Conservation (phyloP, 345 rosid species). For the Citropsis articulata region DNA sequence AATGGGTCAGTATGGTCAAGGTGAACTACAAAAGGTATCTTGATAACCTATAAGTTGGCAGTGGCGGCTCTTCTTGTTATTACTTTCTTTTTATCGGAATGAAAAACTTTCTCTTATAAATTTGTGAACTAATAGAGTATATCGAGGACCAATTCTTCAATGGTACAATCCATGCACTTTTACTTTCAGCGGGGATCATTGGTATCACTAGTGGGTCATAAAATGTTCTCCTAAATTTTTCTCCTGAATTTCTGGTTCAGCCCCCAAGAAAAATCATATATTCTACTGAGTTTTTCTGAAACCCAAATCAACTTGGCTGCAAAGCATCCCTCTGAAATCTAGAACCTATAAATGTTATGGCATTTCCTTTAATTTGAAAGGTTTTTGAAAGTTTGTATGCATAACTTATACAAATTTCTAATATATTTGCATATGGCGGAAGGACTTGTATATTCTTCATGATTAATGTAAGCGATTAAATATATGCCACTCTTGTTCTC, state of each 20-base stretch:
- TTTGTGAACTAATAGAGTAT: not conserved
- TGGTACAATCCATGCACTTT: not conserved
- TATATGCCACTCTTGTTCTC: not conserved
- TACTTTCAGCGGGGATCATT: not conserved
- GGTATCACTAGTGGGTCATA: not conserved
- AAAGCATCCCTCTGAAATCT: not conserved
- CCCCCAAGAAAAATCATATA: not conserved
- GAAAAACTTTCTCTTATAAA: not conserved
- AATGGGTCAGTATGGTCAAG: constrained; percentile 94
- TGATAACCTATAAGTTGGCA: constrained; percentile 11
- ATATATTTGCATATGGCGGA: not conserved
- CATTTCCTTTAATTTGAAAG: not conserved
- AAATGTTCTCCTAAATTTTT: not conserved
- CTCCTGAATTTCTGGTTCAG: not conserved
- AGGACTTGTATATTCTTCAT: not conserved
- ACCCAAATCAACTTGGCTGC: not conserved
- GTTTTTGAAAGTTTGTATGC: not conserved
- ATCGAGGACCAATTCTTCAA: not conserved
- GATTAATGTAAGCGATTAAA: not conserved
- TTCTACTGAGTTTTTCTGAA: not conserved
- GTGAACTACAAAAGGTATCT: constrained; percentile 81
- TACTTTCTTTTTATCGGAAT: not conserved
- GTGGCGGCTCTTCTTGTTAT: constrained; percentile 19
- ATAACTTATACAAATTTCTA: not conserved
- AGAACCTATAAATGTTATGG: not conserved